Conservation (phyloP, 345 rosid species). For the Eucalyptus coolabah region DNA sequence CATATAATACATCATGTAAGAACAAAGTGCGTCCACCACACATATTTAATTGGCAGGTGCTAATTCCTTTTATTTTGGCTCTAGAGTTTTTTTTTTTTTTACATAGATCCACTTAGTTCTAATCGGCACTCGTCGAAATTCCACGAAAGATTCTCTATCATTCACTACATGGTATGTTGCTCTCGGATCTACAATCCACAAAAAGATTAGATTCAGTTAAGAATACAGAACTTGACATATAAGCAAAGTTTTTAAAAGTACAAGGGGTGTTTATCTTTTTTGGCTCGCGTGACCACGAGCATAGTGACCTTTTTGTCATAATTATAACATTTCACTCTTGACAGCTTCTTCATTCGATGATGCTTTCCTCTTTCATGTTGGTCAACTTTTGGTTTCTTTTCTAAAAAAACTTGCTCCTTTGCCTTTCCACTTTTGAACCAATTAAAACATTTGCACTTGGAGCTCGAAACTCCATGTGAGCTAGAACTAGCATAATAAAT, state of each 20-base stretch:
- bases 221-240: too few relatives aligned
- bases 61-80: accelerated
- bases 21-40: accelerated
- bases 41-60: accelerated
- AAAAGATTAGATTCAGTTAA: too few relatives aligned
- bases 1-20: too few relatives aligned
- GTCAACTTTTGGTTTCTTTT: too few relatives aligned
- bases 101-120: accelerated
- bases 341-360: too few relatives aligned
- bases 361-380: accelerated
- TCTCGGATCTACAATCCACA: accelerated
- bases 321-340: too few relatives aligned
- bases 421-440: too few relatives aligned
- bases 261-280: accelerated
- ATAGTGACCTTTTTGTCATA: accelerated
- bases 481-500: too few relatives aligned
- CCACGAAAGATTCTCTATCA: accelerated
- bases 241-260: accelerated
- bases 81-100: accelerated
- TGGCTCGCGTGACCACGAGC: accelerated
- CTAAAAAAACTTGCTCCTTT: too few relatives aligned
- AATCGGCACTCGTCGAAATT: accelerated
- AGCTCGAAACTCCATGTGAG: too few relatives aligned
- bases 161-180: accelerated
- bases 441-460: accelerated